Base-by-base conservation (phyloP, 2,329 filamentous ascomycete genomes). In the Aspergillus novofumigatus region DNA sequence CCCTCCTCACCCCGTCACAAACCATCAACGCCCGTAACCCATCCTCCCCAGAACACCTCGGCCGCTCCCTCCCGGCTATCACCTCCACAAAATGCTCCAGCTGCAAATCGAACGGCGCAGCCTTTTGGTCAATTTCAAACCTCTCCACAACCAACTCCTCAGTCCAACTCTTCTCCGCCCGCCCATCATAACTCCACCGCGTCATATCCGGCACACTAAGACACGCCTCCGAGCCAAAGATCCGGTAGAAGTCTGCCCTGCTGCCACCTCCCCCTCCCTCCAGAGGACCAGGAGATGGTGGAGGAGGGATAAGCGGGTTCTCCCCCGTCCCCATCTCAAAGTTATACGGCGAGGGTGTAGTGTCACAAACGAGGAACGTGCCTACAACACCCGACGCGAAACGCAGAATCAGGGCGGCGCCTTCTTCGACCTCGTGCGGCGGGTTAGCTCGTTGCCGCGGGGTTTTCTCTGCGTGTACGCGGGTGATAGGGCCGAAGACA, bases 311-410 rank as follows among this genome's bases (percentile, higher is more conserved):
- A 0, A 74, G 66, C 0, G 83, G 81, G 57, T 85, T 86, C 69
- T 86, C 84, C 2, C 83, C 83, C 0, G 83, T 85, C 0, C 81
- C 83, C 1, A 75, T 69, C 65, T 86, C 83, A 51, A 85, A 86
- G 56, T 76, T 81, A 65, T 83, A 78, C 1, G 81, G 79, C 0
- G 78, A 80, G 0, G 81, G 77, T 0, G 77, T 74, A 7, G 77
- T 75, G 65, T 86, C 84, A 10, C 77, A 80, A 2, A 85, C 64
- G 2, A 86, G 56, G 62, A 86, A 86, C 0, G 81, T 84, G 0
- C 83, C 83, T 0, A 86, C 82, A 2, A 78, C 75, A 0, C 83
- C 83, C 2, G 75, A 81, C 1, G 72, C 73, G 63, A 86, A 86
- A 0, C 76, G 71, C 14, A 86, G 63, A 0, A 81, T 78, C 0